Percentiles rank a stretch among this genome's conserved stretches.
phyloP scores from a whole-genome alignment of 805 yeast species.

The Metschnikowia chrysomelidarum region DNA sequence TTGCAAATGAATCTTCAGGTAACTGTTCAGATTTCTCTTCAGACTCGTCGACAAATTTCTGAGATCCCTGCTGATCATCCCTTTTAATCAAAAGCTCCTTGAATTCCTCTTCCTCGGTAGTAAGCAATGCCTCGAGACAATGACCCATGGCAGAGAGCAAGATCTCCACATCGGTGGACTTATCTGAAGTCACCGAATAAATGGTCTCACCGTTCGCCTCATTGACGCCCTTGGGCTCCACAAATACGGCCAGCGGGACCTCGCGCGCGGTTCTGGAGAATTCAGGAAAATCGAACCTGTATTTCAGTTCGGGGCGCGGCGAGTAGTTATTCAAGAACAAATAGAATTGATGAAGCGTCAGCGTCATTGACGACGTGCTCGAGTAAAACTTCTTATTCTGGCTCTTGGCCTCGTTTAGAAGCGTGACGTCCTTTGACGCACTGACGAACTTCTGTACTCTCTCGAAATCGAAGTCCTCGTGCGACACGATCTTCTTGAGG shows the following conservation, averaged over 20 bases:
- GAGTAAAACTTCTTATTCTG: constrained; percentile 51
- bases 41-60: too few species aligned
- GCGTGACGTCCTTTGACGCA: constrained; percentile 59
- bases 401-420: constrained; percentile 47
- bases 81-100: constrained; percentile 28
- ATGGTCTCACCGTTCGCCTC: constrained; percentile 26
- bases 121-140: constrained; percentile 71
- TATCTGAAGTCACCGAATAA: constrained; percentile 70
- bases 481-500: constrained; percentile 56
- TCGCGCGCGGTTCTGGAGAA: constrained; percentile 39
- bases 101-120: constrained; percentile 56
- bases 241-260: constrained; percentile 52
- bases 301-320: constrained; percentile 12
- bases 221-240: constrained; percentile 46
- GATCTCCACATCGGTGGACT: constrained; percentile 62
- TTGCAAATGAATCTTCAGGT: too few species aligned
- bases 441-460: constrained; percentile 57
- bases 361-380: constrained; percentile 88
- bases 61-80: constrained; percentile 9
- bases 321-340: constrained; percentile 51
- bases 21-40: too few species aligned
- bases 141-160: constrained; percentile 75
- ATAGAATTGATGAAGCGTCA: constrained; percentile 72
- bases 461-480: constrained; percentile 63
- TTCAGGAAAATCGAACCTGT: constrained; percentile 40